Evolutionary conservation across 2,329 filamentous ascomycete genomes (phyloP).

Genomic region (Trichoderma brevicompactum): DNA sequence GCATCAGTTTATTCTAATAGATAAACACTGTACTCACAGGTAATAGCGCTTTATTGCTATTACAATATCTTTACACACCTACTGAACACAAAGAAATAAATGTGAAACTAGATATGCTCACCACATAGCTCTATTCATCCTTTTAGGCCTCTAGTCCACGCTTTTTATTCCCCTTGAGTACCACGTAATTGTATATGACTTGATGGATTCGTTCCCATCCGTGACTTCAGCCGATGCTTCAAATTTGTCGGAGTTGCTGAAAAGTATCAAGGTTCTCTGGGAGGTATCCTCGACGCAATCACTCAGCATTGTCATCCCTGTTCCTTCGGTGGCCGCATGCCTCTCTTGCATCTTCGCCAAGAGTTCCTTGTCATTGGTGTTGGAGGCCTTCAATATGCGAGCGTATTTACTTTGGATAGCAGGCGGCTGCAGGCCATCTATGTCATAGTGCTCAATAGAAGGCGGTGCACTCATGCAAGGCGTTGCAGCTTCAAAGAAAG

Average conservation of each 20-base stretch:
- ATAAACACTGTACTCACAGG: too few relatives aligned
- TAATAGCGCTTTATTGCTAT: too few relatives aligned
- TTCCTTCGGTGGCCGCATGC: background rate
- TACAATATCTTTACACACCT: background rate
- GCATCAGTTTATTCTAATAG: too few relatives aligned
- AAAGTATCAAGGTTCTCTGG: background rate
- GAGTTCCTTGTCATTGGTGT: background rate
- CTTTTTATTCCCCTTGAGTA: background rate
- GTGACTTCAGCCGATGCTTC: background rate
- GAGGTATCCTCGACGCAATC: constrained; percentile 12
- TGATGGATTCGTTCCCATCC: background rate
- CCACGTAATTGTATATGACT: background rate
- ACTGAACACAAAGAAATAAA: background rate
- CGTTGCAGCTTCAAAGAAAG: background rate
- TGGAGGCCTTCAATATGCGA: background rate
- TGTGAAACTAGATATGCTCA: background rate
- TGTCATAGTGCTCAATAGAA: constrained; percentile 7
- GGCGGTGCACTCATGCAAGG: constrained; percentile 2
- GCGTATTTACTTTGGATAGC: background rate
- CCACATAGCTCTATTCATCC: background rate
- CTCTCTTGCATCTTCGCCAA: background rate
- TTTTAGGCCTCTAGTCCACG: too few relatives aligned
- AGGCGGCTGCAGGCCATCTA: background rate
- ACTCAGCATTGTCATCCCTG: background rate
- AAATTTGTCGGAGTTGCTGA: background rate